phyloP scores from a whole-genome alignment of 2,329 filamentous ascomycete species.

The Aspergillus pseudoviridinutans region DNA sequence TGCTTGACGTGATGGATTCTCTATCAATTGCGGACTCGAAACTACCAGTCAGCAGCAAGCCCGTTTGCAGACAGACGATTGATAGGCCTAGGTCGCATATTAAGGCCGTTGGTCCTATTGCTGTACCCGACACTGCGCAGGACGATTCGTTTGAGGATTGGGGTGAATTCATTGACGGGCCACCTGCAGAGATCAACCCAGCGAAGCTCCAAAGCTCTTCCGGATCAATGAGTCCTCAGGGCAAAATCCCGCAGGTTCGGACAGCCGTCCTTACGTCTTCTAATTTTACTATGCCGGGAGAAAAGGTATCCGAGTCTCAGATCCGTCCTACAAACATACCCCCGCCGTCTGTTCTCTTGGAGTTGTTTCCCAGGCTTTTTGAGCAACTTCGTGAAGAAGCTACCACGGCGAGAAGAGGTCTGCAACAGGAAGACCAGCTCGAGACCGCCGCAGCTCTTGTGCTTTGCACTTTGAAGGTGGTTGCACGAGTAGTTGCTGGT shows the following conservation, averaged over 20 bases:
- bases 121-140: conserved; percentile 12
- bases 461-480: conserved; percentile 47
- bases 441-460: conserved; percentile 22
- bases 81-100: conserved; percentile 6
- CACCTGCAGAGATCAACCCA: conserved; percentile 8
- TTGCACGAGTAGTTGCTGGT: conserved; percentile 77
- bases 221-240: not conserved
- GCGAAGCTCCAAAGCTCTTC: conserved; percentile 7
- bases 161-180: conserved; percentile 50
- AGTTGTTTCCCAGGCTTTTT: conserved; percentile 69
- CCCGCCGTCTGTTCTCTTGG: conserved; percentile 77
- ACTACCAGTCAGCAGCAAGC: conserved; percentile 5
- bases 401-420: conserved; percentile 61
- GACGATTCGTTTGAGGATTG: conserved; percentile 37
- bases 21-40: conserved; percentile 25
- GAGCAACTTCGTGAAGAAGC: conserved; percentile 60
- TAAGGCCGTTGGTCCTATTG: conserved; percentile 9
- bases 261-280: not conserved
- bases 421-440: conserved; percentile 39
- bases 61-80: not conserved
- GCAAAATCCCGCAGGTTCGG: not conserved
- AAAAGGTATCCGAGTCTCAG: conserved; percentile 9
- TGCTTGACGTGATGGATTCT: conserved; percentile 26
- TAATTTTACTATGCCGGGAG: conserved; percentile 6
- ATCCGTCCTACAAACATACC: conserved; percentile 79